Evolutionary conservation across 2,329 filamentous ascomycete species (phyloP).

Genomic region (Xylaria hypoxylon): DNA sequence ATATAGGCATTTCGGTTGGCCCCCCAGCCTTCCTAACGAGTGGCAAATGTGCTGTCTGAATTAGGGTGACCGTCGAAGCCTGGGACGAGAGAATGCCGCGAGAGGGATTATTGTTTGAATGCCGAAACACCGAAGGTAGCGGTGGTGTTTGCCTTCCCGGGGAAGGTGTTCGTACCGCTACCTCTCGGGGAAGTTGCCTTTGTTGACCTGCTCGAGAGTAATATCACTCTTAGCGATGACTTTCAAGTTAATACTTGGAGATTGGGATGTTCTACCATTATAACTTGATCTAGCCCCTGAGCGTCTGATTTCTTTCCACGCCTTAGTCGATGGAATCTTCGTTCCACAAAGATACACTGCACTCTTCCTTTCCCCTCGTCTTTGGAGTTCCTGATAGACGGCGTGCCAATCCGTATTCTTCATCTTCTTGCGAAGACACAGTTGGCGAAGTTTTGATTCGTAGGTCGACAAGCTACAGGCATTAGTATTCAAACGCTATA

Average conservation of each 20-base stretch:
- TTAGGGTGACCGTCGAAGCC: background rate
- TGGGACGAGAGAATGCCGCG: background rate
- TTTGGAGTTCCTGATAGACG: background rate
- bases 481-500: background rate
- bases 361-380: background rate
- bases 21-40: background rate
- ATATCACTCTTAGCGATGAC: background rate
- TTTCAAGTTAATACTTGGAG: background rate
- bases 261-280: background rate
- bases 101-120: background rate
- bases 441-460: background rate
- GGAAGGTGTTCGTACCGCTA: slow-evolving; percentile 7
- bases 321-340: background rate
- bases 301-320: slow-evolving; percentile 3
- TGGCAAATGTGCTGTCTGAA: background rate
- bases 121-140: background rate
- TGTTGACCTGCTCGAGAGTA: background rate
- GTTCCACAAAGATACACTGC: background rate
- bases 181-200: background rate
- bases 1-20: background rate
- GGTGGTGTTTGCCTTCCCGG: background rate
- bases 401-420: background rate
- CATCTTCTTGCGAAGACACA: slow-evolving; percentile 2
- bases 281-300: background rate
- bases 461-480: background rate